Base-by-base conservation (phyloP, 495 filamentous ascomycete genomes). In the Aspergillus bertholletiae region DNA sequence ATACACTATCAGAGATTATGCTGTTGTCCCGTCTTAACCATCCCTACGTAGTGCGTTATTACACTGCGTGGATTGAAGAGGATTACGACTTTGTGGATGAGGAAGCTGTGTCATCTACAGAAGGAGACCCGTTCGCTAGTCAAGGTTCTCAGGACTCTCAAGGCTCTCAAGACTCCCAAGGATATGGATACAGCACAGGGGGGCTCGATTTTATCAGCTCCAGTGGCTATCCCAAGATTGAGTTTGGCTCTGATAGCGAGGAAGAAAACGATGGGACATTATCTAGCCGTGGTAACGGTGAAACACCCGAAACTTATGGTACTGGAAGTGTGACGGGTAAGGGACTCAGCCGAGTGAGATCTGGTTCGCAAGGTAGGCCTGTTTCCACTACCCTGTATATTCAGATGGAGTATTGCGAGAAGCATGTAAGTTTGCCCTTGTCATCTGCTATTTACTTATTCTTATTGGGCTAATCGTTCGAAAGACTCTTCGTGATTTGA, bases 331-430 rank as follows among this genome's bases (percentile, higher is more conserved):
- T 53, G 18, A 56, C 61, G 1, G 57, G 59, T 18, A 61, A 48
- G 37, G 70, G 72, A 30, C 49, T 72, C 20, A 71, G 67, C 51
- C 63, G 63, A 8, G 56, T 63, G 47, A 67, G 64, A 40, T 75
- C 73, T 12, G 70, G 71, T 37, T 74, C 76, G 15, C 66, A 75
- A 51, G 60, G 63, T 18, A 48, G 76, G 26, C 70, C 77, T 7
- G 62, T 78, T 23, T 75, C 75, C 45, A 82, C 82, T 7, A 84
- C 82, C 1, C 79, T 93, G 0, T 93, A 92, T 64, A 93, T 93
- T 55, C 87, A 89, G 57, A 98, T 98, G 94, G 93, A 97, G 62
- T 96, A 96, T 64, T 97, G 95, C 65, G 94, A 97, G 66, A 92
- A 89, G 61, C 85, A 90, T 65, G 87, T 89, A 73, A 70, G 82